Evolutionary conservation across 2,329 filamentous ascomycete species (phyloP), one percentile per base, ranked within the genome.

Genomic region (Chrysosphaeria jannelii): DNA sequence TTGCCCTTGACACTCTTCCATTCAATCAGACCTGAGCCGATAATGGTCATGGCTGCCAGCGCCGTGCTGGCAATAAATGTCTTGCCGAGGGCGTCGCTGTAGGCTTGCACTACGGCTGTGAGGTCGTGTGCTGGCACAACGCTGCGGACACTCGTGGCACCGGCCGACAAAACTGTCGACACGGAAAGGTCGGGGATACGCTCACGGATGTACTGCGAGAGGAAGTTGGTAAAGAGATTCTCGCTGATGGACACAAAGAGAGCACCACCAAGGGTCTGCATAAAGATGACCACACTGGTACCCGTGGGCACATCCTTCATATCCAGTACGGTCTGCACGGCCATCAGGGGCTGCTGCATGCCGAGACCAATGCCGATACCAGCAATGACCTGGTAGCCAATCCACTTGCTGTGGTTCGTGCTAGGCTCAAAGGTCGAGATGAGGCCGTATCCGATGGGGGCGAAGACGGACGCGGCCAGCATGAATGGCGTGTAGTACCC

Each of bases 401-500:
- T 44, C 57, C 57, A 63, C 22, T 45, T 41, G 8, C 36, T 32
- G 6, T 49, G 36, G 2, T 45, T 40, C 2, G 51, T 55, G 32
- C 45, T 31, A 4, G 51, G 40, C 20, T 40, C 38, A 8, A 59
- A 45, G 1, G 53, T 60, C 3, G 52, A 52, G 29, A 63, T 42
- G 24, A 63, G 45, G n/a, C 57, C 57, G 9, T 42, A 36, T 14
- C 53, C 53, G 26, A 57, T 35, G 21, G 49, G 34, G 31, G 35
- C 43, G 22, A 46, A 36, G 25, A 48, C 45, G 4, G 40, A 30
- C 6, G 34, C 34, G 10, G 31, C 21, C 6, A 46, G 34, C 39
- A 48, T 44, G 22, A 39, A 42, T 6, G 36, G 45, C 10, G 33
- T 36, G 21, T 47, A 48, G 30, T 48, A 46, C 19, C 46, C 46